These are phyloP conservation scores for Salvia miltiorrhiza DNA, from an alignment of 257 asterid genomes.

Conservation along the genomic window DNA sequence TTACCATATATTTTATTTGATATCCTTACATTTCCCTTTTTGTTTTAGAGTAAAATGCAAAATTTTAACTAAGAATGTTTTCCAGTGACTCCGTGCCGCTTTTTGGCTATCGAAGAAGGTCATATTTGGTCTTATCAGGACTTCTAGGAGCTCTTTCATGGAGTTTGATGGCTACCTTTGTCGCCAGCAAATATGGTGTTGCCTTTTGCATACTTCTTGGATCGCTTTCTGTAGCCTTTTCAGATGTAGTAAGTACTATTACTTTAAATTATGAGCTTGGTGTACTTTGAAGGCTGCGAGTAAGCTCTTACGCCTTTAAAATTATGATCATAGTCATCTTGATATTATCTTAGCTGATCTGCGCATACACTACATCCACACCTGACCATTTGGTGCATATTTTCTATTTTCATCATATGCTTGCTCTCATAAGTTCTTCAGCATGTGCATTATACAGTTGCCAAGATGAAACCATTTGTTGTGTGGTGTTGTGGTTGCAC, in stretches of 20 bases:
- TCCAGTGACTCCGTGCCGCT: conserved; percentile 83
- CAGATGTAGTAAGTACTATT: conserved; percentile 70
- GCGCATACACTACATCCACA: background rate
- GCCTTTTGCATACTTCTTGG: conserved; percentile 81
- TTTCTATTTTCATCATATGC: background rate
- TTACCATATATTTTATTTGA: conserved; percentile 1
- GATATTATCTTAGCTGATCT: background rate
- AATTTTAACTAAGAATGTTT: background rate
- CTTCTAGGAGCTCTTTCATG: conserved; percentile 91
- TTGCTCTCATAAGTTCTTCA: background rate
- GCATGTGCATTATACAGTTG: background rate
- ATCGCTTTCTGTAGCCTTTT: conserved; percentile 86
- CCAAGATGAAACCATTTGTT: background rate
- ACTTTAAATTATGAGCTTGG: conserved; percentile 1
- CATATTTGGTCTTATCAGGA: conserved; percentile 88
- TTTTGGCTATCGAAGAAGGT: conserved; percentile 90
- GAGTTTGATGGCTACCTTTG: conserved; percentile 82
- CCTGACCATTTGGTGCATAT: background rate
- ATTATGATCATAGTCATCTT: background rate
- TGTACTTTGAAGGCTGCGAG: background rate
- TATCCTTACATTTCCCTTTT: background rate
- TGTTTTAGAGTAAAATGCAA: background rate
- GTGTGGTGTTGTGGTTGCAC: too few species aligned
- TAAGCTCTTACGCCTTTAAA: background rate
- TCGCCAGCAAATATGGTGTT: conserved; percentile 73